Conservation (phyloP, 2,329 filamentous ascomycete species). For the Exophiala xenobiotica region DNA sequence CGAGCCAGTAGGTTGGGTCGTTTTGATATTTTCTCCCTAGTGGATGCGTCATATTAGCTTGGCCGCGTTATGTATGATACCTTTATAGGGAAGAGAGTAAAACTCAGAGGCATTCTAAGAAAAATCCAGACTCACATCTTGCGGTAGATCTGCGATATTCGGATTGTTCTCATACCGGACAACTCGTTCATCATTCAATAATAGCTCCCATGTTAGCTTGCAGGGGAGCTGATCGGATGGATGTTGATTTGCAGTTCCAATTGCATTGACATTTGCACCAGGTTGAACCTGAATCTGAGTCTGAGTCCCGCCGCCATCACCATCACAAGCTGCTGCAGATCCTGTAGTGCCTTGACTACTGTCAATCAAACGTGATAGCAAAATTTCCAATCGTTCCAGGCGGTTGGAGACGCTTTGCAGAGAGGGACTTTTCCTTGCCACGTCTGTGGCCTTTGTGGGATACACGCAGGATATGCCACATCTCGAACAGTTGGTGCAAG, state of each 20-base stretch:
- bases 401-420: not conserved
- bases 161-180: not conserved
- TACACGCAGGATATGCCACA: not conserved
- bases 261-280: not conserved
- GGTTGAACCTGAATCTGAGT: not conserved
- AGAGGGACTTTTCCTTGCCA: not conserved
- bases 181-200: slow-evolving; percentile 1
- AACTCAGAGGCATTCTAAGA: not conserved
- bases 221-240: not conserved
- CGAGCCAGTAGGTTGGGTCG: not conserved
- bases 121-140: not conserved
- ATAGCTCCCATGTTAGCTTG: slow-evolving; percentile 1
- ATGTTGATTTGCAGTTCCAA: not conserved
- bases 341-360: not conserved
- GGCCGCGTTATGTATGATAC: not conserved
- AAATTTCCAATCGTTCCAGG: slow-evolving; percentile 1
- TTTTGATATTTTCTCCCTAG: not conserved
- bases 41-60: not conserved
- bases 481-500: slow-evolving; percentile 31
- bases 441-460: not conserved
- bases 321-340: not conserved
- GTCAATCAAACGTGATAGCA: slow-evolving; percentile 1
- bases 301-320: not conserved
- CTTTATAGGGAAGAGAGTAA: not conserved
- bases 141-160: not conserved